phyloP scores from a whole-genome alignment of 495 filamentous ascomycete species.

The Patellaria atrata region DNA sequence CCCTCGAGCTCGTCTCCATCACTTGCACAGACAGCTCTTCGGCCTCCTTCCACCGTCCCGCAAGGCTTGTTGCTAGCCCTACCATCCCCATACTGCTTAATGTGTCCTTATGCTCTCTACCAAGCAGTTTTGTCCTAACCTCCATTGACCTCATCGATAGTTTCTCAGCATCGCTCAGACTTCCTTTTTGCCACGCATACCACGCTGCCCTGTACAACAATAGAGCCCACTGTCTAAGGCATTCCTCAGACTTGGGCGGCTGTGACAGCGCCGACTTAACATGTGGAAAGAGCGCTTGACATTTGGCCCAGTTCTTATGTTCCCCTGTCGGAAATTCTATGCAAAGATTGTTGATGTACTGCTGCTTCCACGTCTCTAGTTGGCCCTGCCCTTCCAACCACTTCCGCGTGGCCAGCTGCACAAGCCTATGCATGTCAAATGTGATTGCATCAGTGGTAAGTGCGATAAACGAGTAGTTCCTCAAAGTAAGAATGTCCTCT shows the following conservation, averaged over 20 bases:
- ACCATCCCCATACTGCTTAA: slow-evolving; percentile 7
- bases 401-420: slow-evolving; percentile 31
- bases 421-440: slow-evolving; percentile 36
- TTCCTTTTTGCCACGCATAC: slow-evolving; percentile 7
- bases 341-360: slow-evolving; percentile 28
- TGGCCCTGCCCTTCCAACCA: slow-evolving; percentile 30
- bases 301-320: slow-evolving; percentile 22
- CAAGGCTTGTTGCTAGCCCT: slow-evolving; percentile 1
- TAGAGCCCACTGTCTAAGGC: slow-evolving; percentile 14
- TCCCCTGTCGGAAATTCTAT: slow-evolving; percentile 28
- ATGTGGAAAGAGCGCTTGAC: slow-evolving; percentile 24
- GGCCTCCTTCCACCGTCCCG: slow-evolving; percentile 6
- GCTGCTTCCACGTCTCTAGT: slow-evolving; percentile 27
- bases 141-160: background rate
- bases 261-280: slow-evolving; percentile 9
- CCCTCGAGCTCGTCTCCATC: slow-evolving; percentile 5
- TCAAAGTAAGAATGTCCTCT: slow-evolving; percentile 10
- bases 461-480: slow-evolving; percentile 14
- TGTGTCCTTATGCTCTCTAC: slow-evolving; percentile 9
- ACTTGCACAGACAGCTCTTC: slow-evolving; percentile 4
- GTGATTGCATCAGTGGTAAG: slow-evolving; percentile 6
- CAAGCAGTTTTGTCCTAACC: slow-evolving; percentile 5
- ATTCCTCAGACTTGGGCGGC: slow-evolving; percentile 4
- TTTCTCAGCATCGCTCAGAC: slow-evolving; percentile 1
- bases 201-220: slow-evolving; percentile 11